Conservation (phyloP, 1,284 basidiomycete genomes). For the Microbotryomycetes sp. region DNA sequence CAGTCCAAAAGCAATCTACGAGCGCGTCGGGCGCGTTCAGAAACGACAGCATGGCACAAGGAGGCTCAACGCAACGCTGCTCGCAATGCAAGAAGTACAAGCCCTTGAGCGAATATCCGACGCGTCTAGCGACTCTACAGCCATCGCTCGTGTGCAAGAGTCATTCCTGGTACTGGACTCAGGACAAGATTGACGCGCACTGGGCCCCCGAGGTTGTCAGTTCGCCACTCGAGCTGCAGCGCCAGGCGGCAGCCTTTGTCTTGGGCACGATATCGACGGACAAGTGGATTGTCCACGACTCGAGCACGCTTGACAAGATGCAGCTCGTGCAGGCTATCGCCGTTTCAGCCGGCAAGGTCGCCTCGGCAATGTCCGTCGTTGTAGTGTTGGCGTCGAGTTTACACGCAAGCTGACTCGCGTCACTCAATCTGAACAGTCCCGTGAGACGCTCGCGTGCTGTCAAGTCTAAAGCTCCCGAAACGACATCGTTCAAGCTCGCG, state of each 20-base stretch:
- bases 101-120: slow-evolving; percentile 4
- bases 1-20: too few species aligned
- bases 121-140: slow-evolving; percentile 15
- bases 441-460: background rate
- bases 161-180: slow-evolving; percentile 30
- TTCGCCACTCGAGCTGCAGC: too few species aligned
- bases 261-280: background rate
- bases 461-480: background rate
- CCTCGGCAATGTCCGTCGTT: slow-evolving; percentile 11
- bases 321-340: slow-evolving; percentile 9
- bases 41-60: background rate
- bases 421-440: background rate
- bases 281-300: slow-evolving; percentile 15
- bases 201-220: slow-evolving; percentile 14
- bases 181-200: slow-evolving; percentile 4
- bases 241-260: too few species aligned
- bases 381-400: too few species aligned
- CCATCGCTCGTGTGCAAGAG: slow-evolving; percentile 25
- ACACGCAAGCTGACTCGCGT: too few species aligned
- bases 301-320: background rate
- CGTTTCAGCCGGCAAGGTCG: slow-evolving; percentile 1
- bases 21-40: background rate
- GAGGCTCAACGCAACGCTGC: slow-evolving; percentile 8
- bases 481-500: background rate
- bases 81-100: slow-evolving; percentile 24